Evolutionary conservation across 2,329 filamentous ascomycete species (phyloP), one percentile per base, ranked within the genome.

Genomic region (Phyllosticta citribraziliensis): DNA sequence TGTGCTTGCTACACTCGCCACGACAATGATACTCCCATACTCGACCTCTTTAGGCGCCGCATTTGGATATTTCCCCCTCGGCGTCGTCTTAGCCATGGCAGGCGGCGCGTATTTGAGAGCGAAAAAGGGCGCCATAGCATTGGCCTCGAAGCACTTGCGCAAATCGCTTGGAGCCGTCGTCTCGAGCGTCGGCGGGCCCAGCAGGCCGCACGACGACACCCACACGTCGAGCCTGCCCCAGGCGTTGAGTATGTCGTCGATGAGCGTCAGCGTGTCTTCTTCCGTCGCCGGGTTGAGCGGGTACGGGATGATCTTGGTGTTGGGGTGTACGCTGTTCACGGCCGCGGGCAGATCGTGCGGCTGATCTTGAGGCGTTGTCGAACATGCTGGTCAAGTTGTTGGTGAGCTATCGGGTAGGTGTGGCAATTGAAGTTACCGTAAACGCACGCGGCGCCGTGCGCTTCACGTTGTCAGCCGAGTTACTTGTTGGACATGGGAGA

Each of bases 11-110:
- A 84, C 82, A 53, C 75, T 79, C 19, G 78, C 79, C 2, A 86
- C 82, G n/a, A 86, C 82, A 52, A 86, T 78, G 62, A 86, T 85
- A 64, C 78, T 82, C 2, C 84, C 84, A 66, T 86, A 86, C n/a
- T 76, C 75, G 56, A 79, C 76, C 65, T 80, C 79, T 66, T 86
- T 86, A 0, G 82, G 81, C 12, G 82, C 80, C 0, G 84, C 84
- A 66, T 86, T 86, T 0, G 81, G 76, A 66, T 87, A 86, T 40
- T 40, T 33, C 8, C 80, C 77, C 64, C 81, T 80, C 0, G 78
- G 75, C 0, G 80, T 80, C 6, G 80, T 78, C 68, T 86, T 86
- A 19, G 74, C 77, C 84, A 87, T 86, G 1, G 84, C 84, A 2
- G 82, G 79, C 0, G 84, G 83, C 0, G 82, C 83, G 66, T 86